Base-by-base conservation (phyloP, 768 basidiomycete genomes). In the Termitomyces sp. region DNA sequence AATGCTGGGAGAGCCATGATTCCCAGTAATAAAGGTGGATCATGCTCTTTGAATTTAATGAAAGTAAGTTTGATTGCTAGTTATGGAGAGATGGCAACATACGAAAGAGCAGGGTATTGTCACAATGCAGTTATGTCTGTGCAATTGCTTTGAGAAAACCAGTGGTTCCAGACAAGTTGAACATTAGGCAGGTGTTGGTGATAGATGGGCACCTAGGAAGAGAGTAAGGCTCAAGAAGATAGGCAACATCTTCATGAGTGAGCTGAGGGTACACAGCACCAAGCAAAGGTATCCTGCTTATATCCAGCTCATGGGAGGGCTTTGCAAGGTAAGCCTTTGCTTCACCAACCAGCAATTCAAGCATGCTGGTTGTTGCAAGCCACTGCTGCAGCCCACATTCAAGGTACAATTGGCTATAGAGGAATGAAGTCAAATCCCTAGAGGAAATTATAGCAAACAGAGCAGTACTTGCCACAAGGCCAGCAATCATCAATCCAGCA, bases 151-250 rank as follows among this genome's bases (percentile, higher is more conserved):
- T 74, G 0, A 75, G 74, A 34, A 69, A 67, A 0, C 74, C 71
- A 0, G 76, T 74, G 45, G 75, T 76, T 12, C 75, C 75, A 0
- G 76, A 76, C 0, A 77, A 78, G 50, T 77, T 72, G 1, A 76
- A 44, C 53, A 69, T 71, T 32, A 65, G 48, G 39, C 64, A 48
- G 13, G 68, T 40, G 14, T 62, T 67, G 7, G 69, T 55, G 1
- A 53, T 26, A 6, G 16, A 22, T 0, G 68, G 57, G 27, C 57
- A 57, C 30, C 16, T 22, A 10, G 46, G 57, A 49, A 20, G 9
- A 12, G 36, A 47, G 37, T 62, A 62, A 2, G 7, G 22, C 13
- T 62, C 46, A 34, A 59, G 56, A 6, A 58, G 39, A 52, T 59
- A 40, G 1, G 44, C n/a, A 10, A 22, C 36, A 20, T 3, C 59